These are phyloP conservation scores for Sphagnum fallax DNA, from an alignment of 228 moss, liverwort and hornwort species.

Conservation along the genomic window DNA sequence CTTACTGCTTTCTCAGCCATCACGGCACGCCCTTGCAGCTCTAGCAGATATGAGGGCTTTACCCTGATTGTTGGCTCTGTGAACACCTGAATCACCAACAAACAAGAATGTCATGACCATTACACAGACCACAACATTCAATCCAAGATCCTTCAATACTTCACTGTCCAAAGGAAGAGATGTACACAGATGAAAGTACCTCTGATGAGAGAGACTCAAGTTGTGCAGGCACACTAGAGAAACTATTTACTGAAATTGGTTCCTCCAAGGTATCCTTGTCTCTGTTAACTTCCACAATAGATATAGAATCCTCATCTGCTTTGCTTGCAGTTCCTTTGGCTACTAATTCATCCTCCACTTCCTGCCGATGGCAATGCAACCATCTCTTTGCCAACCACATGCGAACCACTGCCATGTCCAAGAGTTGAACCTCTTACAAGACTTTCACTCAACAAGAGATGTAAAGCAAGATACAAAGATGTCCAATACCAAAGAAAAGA, in stretches of 20 bases:
- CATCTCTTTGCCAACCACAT: slow-evolving; percentile 60
- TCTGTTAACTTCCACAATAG: too few species aligned
- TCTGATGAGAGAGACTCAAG: neutral
- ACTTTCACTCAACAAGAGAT: neutral
- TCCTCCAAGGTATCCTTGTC: too few species aligned
- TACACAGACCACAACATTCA: too few species aligned
- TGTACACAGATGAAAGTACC: neutral
- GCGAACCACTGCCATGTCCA: slow-evolving; percentile 56
- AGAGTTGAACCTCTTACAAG: neutral
- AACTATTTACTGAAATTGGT: too few species aligned
- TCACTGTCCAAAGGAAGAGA: neutral
- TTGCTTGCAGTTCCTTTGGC: slow-evolving; percentile 19
- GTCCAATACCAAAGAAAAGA: too few species aligned
- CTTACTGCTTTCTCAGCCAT: slow-evolving; percentile 85
- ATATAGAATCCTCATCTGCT: too few species aligned
- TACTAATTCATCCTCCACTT: slow-evolving; percentile 43
- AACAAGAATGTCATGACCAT: too few species aligned
- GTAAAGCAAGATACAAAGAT: neutral
- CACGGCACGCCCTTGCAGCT: slow-evolving; percentile 84
- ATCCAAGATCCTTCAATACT: too few species aligned
- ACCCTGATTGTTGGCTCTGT: slow-evolving; percentile 82
- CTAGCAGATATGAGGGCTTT: slow-evolving; percentile 85
- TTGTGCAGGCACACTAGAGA: too few species aligned
- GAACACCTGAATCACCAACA: slow-evolving; percentile 40
- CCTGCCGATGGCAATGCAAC: slow-evolving; percentile 19